These are phyloP conservation scores for Basidiobolus meristosporus DNA, from an alignment of 371 early-diverging fungal genomes.

Conservation along the genomic window DNA sequence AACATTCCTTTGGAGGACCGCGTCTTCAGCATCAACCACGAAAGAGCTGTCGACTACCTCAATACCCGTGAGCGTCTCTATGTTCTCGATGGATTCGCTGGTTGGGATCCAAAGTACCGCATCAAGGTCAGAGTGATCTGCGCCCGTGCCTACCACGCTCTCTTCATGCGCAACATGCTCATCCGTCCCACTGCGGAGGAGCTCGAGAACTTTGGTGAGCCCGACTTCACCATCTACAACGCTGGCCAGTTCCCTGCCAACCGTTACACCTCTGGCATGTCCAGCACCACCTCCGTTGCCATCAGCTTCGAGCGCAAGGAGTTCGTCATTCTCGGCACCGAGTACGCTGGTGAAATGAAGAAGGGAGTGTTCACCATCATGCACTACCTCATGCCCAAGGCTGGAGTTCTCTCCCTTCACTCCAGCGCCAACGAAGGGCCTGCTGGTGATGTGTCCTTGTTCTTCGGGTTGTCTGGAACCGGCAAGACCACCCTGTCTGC, in stretches of 20 bases:
- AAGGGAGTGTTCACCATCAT: conserved; percentile 95
- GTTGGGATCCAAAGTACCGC: conserved; percentile 92
- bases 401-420: conserved; percentile 89
- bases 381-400: conserved; percentile 96
- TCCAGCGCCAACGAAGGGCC: conserved; percentile 90
- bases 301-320: conserved; percentile 67
- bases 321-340: conserved; percentile 88
- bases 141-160: conserved; percentile 86
- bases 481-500: conserved; percentile 96
- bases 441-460: conserved; percentile 81
- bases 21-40: conserved; percentile 85
- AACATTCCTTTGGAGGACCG: conserved; percentile 77
- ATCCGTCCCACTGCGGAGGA: conserved; percentile 87
- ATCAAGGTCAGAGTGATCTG: conserved; percentile 90
- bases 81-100: conserved; percentile 87
- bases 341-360: conserved; percentile 98
- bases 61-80: conserved; percentile 85
- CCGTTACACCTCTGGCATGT: conserved; percentile 91
- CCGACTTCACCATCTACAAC: conserved; percentile 93
- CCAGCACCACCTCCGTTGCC: conserved; percentile 78
- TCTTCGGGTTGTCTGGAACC: conserved; percentile 95
- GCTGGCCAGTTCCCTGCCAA: conserved; percentile 94
- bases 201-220: conserved; percentile 72
- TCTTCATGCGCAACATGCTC: conserved; percentile 96
- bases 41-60: conserved; percentile 88